Conservation (phyloP, 2,329 filamentous ascomycete species). For the Leptographium radiaticola region DNA sequence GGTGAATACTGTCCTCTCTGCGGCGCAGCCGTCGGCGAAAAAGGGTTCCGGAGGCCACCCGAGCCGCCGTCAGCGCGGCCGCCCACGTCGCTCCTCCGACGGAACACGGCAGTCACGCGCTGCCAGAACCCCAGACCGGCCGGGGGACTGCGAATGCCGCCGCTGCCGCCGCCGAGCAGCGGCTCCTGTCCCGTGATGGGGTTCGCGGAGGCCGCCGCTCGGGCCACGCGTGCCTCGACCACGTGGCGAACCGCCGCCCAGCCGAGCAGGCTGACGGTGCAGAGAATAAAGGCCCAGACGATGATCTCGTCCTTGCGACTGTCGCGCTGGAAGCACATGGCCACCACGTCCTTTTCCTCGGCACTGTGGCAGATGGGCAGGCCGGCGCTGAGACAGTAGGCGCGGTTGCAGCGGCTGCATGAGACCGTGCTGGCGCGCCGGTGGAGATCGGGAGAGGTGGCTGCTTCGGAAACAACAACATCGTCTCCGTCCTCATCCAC, state of each 20-base stretch:
- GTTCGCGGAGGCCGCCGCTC: background rate
- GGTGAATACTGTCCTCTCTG: conserved; percentile 10
- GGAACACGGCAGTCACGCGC: background rate
- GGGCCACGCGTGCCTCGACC: conserved; percentile 25
- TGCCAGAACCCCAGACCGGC: background rate
- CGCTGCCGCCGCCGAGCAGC: conserved; percentile 2
- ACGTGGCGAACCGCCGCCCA: conserved; percentile 44
- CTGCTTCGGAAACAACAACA: no score
- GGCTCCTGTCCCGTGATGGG: background rate
- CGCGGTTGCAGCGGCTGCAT: conserved; percentile 51
- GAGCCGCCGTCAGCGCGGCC: background rate
- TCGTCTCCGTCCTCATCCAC: no score
- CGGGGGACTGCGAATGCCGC: background rate
- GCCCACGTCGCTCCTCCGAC: background rate
- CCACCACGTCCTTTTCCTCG: conserved; percentile 47
- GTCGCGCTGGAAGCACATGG: conserved; percentile 54
- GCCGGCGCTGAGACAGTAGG: conserved; percentile 47
- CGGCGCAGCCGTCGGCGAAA: conserved; percentile 1
- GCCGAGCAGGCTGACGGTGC: conserved; percentile 42
- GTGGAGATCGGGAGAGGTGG: background rate
- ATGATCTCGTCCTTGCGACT: conserved; percentile 55
- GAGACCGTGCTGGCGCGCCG: conserved; percentile 28
- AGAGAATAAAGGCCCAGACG: conserved; percentile 50
- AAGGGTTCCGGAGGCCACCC: conserved; percentile 1
- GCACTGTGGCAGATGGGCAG: conserved; percentile 51